Evolutionary conservation across 139 green algal genomes (phyloP), one percentile per base, ranked within the genome.

Genomic region (Zygnema circumcarinatum): DNA sequence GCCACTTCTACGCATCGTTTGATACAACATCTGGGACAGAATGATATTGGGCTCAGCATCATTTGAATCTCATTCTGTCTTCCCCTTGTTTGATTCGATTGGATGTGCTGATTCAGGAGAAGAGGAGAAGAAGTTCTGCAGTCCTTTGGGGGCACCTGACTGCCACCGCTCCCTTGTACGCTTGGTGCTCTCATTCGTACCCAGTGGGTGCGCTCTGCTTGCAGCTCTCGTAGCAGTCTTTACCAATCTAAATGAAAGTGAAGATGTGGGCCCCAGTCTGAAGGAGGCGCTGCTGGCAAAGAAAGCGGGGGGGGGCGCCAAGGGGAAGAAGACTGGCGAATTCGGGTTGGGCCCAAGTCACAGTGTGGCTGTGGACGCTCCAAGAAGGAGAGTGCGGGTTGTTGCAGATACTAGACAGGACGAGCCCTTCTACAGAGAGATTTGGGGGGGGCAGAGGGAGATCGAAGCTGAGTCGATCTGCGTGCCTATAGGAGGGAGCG

Each of bases 141-240:
- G 3, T 47, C 47, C 33, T 25, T 72, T 39, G 33, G 32, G 32
- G 21, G 75, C 3, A 2, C 21, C n/a, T 35, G 21, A 35, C 75
- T 83, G 75, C 32, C 33, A 83, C 7, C 75, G 75, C 38, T 83
- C 75, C 2, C n/a, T 83, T 21, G 75, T 83, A 2, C 75, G 32
- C 21, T 83, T 16, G 75, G 75, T 83, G 20, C 38, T 83, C 36
- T 42, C 75, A 31, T 7, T 83, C 75, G 75, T 83, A 3, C 75
- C 75, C 2, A 53, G 75, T 62, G 75, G 75, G 33, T 83, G 75
- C 75, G 75, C 75, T 25, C 3, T 83, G 7, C 7, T 83, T 16
- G 75, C 75, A 21, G 75, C 21, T 21, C 2, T 83, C 32, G 25
- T 39, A 31, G 53, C 75, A 33, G 7, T 83, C 39, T 74, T 35